A percentile compares a stretch with the other conserved stretches of the same genome.
phyloP scores from a whole-genome alignment of 2,329 filamentous ascomycete genomes.

The Proliferodiscus dingleyae region DNA sequence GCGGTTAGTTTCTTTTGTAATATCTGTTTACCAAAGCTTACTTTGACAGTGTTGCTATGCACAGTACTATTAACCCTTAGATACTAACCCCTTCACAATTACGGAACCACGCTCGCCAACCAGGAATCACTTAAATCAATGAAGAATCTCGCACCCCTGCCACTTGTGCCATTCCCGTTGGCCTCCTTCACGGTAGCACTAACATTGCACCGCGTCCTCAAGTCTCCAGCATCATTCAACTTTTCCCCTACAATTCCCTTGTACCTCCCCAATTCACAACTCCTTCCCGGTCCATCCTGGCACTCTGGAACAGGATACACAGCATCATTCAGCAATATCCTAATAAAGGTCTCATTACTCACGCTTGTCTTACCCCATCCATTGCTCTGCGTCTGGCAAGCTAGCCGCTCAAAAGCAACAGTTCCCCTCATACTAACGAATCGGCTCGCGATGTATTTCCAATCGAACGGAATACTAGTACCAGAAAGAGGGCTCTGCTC shows the following conservation, averaged over 20 bases:
- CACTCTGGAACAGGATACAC: slow-evolving; percentile 56
- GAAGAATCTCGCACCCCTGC: slow-evolving; percentile 46
- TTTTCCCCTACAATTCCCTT: slow-evolving; percentile 6
- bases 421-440: slow-evolving; percentile 62
- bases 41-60: too few relatives aligned
- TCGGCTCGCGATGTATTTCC: slow-evolving; percentile 50
- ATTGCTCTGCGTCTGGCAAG: too few relatives aligned
- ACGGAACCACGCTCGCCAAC: slow-evolving; percentile 18
- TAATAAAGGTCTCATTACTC: neutral
- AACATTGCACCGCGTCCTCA: slow-evolving; percentile 33
- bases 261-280: slow-evolving; percentile 41
- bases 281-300: slow-evolving; percentile 49
- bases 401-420: slow-evolving; percentile 58
- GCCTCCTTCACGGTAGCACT: slow-evolving; percentile 25
- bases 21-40: too few relatives aligned
- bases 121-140: slow-evolving; percentile 36
- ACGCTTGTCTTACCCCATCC: too few relatives aligned
- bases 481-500: slow-evolving; percentile 38
- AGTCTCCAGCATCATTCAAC: slow-evolving; percentile 14
- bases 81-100: too few relatives aligned
- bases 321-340: slow-evolving; percentile 50
- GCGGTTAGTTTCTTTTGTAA: too few relatives aligned
- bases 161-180: slow-evolving; percentile 18
- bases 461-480: slow-evolving; percentile 40
- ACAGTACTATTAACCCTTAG: too few relatives aligned